These are phyloP conservation scores for Lithospermum erythrorhizon DNA, from an alignment of 257 asterid species.

Conservation along the genomic window DNA sequence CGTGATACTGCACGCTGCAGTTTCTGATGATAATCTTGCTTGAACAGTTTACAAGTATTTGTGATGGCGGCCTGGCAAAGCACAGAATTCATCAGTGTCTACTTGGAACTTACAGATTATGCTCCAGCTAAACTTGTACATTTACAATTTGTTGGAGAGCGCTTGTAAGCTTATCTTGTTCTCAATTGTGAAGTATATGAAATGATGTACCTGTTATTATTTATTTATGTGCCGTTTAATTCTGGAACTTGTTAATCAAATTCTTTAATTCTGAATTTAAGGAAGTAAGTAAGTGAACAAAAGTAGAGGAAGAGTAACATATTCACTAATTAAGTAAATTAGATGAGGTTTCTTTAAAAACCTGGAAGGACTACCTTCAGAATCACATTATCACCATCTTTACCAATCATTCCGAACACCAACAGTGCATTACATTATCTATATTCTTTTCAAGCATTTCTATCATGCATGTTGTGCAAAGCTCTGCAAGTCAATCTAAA, in stretches of 20 bases:
- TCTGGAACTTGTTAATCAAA: no score
- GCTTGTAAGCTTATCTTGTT: background rate
- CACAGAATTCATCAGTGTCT: slow-evolving; percentile 21
- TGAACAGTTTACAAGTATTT: slow-evolving; percentile 21
- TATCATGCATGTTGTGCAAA: background rate
- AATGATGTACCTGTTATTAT: background rate
- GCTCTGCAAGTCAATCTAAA: background rate
- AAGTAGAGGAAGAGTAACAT: no score
- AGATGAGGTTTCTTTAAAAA: no score
- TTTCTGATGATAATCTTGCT: slow-evolving; percentile 25
- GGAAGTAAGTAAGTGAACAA: no score
- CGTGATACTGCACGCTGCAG: slow-evolving; percentile 28
- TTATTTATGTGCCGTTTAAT: background rate
- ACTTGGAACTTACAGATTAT: background rate
- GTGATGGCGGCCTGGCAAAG: slow-evolving; percentile 21
- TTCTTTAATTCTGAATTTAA: no score
- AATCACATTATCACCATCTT: no score
- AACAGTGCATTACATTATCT: no score
- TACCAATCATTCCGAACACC: no score
- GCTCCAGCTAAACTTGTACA: background rate
- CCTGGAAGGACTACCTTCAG: no score
- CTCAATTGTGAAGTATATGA: background rate
- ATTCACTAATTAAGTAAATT: no score
- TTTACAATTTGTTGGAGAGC: background rate
- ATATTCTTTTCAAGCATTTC: background rate